A percentile compares a stretch with the other conserved stretches of the same genome.
Conservation (phyloP, 148 eudicot species). For the Camellia lanceoleosa region DNA sequence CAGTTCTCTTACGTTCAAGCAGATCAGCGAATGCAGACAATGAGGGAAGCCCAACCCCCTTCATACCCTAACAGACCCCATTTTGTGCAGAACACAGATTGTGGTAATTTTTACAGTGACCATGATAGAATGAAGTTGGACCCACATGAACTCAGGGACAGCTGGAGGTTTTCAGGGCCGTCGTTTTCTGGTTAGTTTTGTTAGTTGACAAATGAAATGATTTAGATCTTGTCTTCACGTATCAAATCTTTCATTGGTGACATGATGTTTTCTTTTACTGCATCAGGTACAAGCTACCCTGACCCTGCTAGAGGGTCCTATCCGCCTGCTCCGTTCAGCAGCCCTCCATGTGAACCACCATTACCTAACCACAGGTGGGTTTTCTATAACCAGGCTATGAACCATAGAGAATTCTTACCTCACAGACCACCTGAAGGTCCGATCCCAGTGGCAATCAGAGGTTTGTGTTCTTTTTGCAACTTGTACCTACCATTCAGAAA, state of each 20-base stretch:
- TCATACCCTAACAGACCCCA: conserved; percentile 51
- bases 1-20: conserved; percentile 72
- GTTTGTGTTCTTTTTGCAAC: conserved; percentile 28
- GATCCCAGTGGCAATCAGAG: conserved; percentile 63
- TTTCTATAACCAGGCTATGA: conserved; percentile 49
- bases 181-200: conserved; percentile 50
- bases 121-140: conserved; percentile 56
- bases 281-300: conserved; percentile 46
- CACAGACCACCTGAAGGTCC: conserved; percentile 66
- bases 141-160: conserved; percentile 54
- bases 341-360: conserved; percentile 55
- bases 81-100: conserved; percentile 43
- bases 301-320: conserved; percentile 41
- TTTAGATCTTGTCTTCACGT: background rate
- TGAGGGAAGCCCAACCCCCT: conserved; percentile 58
- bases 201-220: background rate
- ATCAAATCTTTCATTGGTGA: background rate
- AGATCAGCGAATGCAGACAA: conserved; percentile 50
- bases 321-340: conserved; percentile 42
- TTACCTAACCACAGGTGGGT: conserved; percentile 56
- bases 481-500: background rate
- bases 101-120: conserved; percentile 63
- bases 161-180: conserved; percentile 76
- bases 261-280: background rate
- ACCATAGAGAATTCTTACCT: conserved; percentile 49